These are phyloP conservation scores for Cordyceps pruinosa DNA, from an alignment of 2,329 filamentous ascomycete species.

Conservation along the genomic window DNA sequence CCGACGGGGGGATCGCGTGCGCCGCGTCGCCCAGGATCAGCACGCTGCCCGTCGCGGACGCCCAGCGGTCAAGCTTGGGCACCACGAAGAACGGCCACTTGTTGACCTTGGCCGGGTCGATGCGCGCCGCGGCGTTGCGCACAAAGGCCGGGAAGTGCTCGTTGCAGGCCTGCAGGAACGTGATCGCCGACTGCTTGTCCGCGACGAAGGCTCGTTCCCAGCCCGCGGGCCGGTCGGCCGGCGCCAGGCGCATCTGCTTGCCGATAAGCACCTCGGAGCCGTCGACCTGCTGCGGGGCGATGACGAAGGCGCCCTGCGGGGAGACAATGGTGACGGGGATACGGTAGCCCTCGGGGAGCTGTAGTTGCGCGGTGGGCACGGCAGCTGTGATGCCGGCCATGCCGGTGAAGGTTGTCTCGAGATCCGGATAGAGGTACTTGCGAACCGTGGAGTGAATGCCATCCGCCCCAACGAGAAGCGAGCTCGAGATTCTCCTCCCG, in stretches of 20 bases:
- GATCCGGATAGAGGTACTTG: conserved; percentile 40
- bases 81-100: conserved; percentile 45
- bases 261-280: conserved; percentile 44
- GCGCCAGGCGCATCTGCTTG: conserved; percentile 31
- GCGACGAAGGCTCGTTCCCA: conserved; percentile 33
- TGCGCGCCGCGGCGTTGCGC: conserved; percentile 24
- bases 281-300: conserved; percentile 41
- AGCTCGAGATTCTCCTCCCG: conserved; percentile 32
- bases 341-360: conserved; percentile 27
- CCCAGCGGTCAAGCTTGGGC: conserved; percentile 40
- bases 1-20: conserved; percentile 41
- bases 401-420: conserved; percentile 43
- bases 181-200: conserved; percentile 32
- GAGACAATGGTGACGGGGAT: conserved; percentile 38
- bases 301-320: conserved; percentile 40
- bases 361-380: conserved; percentile 30
- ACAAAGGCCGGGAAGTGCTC: conserved; percentile 32
- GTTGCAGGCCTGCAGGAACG: conserved; percentile 27
- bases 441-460: conserved; percentile 53
- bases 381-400: conserved; percentile 33
- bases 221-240: conserved; percentile 30
- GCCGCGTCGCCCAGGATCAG: conserved; percentile 42
- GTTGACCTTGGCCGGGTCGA: conserved; percentile 29
- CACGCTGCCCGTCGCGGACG: conserved; percentile 29
- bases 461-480: conserved; percentile 49